Evolutionary conservation across 768 basidiomycete species (phyloP).

Genomic region (Tephrocybe rancida): DNA sequence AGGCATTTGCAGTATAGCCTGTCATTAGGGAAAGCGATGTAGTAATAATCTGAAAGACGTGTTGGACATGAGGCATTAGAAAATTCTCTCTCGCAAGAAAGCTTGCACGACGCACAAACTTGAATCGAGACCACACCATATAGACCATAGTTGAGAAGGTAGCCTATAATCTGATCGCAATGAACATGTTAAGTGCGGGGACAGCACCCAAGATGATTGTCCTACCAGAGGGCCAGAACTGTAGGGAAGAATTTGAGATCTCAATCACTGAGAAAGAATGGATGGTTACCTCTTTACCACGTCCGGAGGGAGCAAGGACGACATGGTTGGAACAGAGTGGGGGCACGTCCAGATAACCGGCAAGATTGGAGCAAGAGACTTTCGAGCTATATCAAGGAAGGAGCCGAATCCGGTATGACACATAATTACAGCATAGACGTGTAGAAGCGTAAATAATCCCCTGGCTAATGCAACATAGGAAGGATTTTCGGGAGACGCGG

Average conservation of each 20-base stretch:
- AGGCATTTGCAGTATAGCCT: slow-evolving; percentile 22
- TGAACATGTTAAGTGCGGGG: neutral
- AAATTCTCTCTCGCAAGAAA: neutral
- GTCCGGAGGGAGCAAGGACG: slow-evolving; percentile 12
- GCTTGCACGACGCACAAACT: slow-evolving; percentile 26
- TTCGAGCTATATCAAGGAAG: neutral
- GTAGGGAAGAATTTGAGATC: neutral
- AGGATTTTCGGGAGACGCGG: neutral
- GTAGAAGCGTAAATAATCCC: neutral
- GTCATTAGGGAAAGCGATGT: slow-evolving; percentile 33
- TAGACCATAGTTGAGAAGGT: slow-evolving; percentile 29
- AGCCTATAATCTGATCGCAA: slow-evolving; percentile 30
- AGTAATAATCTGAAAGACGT: slow-evolving; percentile 27
- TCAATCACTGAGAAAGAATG: neutral
- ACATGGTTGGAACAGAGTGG: slow-evolving; percentile 10
- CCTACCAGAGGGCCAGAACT: slow-evolving; percentile 24
- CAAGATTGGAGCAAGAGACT: neutral
- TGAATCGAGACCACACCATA: slow-evolving; percentile 30
- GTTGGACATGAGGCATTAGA: neutral
- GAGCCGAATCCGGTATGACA: neutral
- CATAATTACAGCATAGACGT: slow-evolving; percentile 3
- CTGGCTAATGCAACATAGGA: neutral
- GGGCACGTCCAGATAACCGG: neutral
- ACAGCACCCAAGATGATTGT: neutral
- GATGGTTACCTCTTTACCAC: slow-evolving; percentile 15